These are phyloP conservation scores for Hyphopichia pseudoburtonii DNA, from an alignment of 1,139 yeast genomes.

Conservation along the genomic window DNA sequence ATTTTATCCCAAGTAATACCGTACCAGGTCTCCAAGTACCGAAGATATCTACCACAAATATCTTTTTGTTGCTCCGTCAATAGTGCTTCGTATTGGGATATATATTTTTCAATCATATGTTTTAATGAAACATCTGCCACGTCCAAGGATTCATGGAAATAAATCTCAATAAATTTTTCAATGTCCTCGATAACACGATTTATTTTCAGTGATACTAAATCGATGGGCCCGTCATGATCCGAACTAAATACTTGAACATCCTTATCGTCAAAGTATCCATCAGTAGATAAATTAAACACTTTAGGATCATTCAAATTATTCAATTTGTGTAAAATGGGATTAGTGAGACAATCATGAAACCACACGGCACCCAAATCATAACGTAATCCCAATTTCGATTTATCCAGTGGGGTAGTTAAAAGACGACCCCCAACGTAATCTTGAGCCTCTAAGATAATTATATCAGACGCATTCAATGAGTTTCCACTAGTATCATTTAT, in stretches of 20 bases:
- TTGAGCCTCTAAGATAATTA: slow-evolving; percentile 51
- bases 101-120: slow-evolving; percentile 46
- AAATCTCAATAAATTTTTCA: slow-evolving; percentile 58
- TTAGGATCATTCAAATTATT: slow-evolving; percentile 19
- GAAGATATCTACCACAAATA: slow-evolving; percentile 49
- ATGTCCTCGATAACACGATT: slow-evolving; percentile 54
- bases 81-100: slow-evolving; percentile 44
- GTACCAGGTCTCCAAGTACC: slow-evolving; percentile 74
- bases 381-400: slow-evolving; percentile 31
- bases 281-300: slow-evolving; percentile 25
- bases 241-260: slow-evolving; percentile 44
- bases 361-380: slow-evolving; percentile 88
- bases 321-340: slow-evolving; percentile 47
- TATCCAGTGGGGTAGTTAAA: slow-evolving; percentile 26
- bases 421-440: slow-evolving; percentile 51
- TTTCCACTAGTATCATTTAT: slow-evolving; percentile 24
- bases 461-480: slow-evolving; percentile 29
- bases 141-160: slow-evolving; percentile 46
- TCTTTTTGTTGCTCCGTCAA: slow-evolving; percentile 52
- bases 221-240: slow-evolving; percentile 37
- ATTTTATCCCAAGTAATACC: slow-evolving; percentile 67
- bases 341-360: slow-evolving; percentile 80
- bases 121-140: slow-evolving; percentile 50
- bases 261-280: slow-evolving; percentile 55
- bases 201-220: slow-evolving; percentile 25